phyloP scores from a whole-genome alignment of 345 rosid genomes.

The Murraya paniculata region DNA sequence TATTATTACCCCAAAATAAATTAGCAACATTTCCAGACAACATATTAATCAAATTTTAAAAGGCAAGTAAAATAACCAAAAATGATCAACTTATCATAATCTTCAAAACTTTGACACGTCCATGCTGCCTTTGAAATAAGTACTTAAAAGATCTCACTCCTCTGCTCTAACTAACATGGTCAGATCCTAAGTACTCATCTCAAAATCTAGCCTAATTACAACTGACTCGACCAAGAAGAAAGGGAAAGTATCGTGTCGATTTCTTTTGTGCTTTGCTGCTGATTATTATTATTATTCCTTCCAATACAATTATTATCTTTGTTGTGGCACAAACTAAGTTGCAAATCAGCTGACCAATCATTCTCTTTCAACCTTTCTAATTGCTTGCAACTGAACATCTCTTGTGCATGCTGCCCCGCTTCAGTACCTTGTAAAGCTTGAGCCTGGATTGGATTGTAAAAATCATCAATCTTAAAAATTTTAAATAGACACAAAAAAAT shows the following conservation, averaged over 20 bases:
- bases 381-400: neutral
- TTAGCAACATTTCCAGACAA: no score
- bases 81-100: no score
- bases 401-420: neutral
- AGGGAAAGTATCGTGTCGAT: slow-evolving; percentile 31
- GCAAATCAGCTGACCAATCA: slow-evolving; percentile 22
- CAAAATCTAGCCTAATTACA: slow-evolving; percentile 12
- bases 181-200: slow-evolving; percentile 38
- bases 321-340: slow-evolving; percentile 19
- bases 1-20: no score
- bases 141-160: slow-evolving; percentile 37
- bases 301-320: neutral
- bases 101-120: no score
- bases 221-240: slow-evolving; percentile 16
- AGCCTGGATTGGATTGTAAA: neutral
- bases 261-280: neutral
- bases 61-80: no score
- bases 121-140: slow-evolving; percentile 15
- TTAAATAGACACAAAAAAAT: no score
- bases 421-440: neutral
- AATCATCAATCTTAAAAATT: no score
- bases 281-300: neutral
- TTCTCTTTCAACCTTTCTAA: neutral
- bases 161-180: slow-evolving; percentile 25
- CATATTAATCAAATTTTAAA: no score